Conservation (phyloP, 2,329 filamentous ascomycete genomes). For the Fusarium burgessii region DNA sequence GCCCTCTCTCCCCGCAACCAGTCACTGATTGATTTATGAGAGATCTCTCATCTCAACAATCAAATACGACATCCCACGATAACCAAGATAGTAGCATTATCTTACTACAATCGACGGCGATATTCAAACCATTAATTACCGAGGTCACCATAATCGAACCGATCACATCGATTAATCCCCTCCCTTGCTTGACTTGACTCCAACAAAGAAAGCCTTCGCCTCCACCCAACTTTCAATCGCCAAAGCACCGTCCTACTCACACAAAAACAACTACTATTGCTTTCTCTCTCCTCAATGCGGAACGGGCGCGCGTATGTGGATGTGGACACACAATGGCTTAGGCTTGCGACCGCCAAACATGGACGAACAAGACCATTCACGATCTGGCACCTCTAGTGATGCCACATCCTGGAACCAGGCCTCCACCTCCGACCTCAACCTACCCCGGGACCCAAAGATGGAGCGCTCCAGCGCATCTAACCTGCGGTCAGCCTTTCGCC, state of each 20-base stretch:
- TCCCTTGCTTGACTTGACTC: conserved; percentile 4
- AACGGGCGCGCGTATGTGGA: conserved; percentile 52
- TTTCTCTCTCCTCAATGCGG: conserved; percentile 48
- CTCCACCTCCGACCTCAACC: conserved; percentile 47
- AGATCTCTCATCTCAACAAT: conserved; percentile 22
- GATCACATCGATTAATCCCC: not conserved
- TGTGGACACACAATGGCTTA: conserved; percentile 58
- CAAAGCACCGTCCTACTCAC: conserved; percentile 13
- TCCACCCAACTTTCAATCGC: conserved; percentile 5
- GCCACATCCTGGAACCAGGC: conserved; percentile 51
- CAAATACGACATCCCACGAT: conserved; percentile 15
- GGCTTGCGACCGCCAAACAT: conserved; percentile 60
- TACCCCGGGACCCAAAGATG: conserved; percentile 48
- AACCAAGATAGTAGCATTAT: conserved; percentile 15
- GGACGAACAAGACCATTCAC: conserved; percentile 56
- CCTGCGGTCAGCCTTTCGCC: conserved; percentile 52
- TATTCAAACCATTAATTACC: not conserved
- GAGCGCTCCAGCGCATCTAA: conserved; percentile 53
- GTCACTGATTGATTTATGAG: conserved; percentile 36
- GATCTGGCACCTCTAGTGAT: conserved; percentile 53
- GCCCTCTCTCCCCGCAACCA: conserved; percentile 45
- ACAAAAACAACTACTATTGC: conserved; percentile 14
- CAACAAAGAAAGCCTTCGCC: conserved; percentile 20
- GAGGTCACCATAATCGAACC: not conserved
- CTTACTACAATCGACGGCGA: not conserved